Percentiles rank a stretch among this genome's conserved stretches.
Conservation (phyloP, 108 stramenopile genomes). For the Seminavis robusta region DNA sequence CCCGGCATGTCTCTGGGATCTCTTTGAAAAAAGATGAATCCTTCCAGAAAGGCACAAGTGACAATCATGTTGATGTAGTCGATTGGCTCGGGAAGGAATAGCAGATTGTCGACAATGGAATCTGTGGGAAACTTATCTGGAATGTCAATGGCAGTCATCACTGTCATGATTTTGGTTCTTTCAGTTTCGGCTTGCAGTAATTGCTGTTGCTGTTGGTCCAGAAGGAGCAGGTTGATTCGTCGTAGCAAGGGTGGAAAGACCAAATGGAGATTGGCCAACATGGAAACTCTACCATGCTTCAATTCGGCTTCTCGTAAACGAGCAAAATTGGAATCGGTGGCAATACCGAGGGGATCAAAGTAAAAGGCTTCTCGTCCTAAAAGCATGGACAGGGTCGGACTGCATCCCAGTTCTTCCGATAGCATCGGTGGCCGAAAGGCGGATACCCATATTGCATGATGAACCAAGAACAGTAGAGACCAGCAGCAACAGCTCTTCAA, state of each 20-base stretch:
- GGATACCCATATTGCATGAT: neutral
- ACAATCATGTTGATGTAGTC: constrained; percentile 21
- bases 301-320: constrained; percentile 58
- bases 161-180: neutral
- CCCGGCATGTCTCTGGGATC: constrained; percentile 35
- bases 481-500: neutral
- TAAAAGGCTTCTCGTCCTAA: neutral
- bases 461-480: neutral
- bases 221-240: too few species aligned
- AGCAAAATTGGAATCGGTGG: constrained; percentile 53
- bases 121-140: neutral
- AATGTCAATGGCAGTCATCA: too few species aligned
- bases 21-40: constrained; percentile 25
- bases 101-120: neutral
- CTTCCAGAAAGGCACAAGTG: constrained; percentile 36
- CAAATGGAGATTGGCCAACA: constrained; percentile 36
- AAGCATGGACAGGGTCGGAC: constrained; percentile 27
- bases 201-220: too few species aligned
- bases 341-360: constrained; percentile 43
- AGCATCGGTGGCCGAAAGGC: constrained; percentile 14
- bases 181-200: neutral
- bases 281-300: constrained; percentile 67
- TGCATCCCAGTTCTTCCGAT: constrained; percentile 36
- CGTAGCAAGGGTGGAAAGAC: constrained; percentile 8
- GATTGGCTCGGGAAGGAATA: constrained; percentile 1